Conservation (phyloP, 2,329 filamentous ascomycete genomes). For the Eurotiales sp. region DNA sequence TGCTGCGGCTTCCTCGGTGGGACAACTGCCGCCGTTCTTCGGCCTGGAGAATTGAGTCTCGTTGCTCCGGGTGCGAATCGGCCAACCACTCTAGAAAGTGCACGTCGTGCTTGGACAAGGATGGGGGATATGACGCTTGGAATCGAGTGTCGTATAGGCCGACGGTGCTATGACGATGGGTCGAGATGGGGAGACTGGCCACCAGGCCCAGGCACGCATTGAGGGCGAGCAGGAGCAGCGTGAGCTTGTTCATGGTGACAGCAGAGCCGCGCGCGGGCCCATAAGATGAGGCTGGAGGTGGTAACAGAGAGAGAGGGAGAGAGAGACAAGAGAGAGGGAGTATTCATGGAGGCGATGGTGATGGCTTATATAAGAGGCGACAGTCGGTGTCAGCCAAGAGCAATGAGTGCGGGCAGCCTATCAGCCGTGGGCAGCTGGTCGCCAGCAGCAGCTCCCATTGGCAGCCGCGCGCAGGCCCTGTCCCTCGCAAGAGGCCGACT, state of each 20-base stretch:
- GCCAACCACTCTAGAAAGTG: conserved; percentile 4
- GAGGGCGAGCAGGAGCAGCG: background rate
- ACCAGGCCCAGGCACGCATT: conserved; percentile 1
- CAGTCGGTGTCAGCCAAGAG: background rate
- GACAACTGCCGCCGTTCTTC: background rate
- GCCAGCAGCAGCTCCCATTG: background rate
- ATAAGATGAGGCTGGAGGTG: background rate
- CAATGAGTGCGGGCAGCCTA: background rate
- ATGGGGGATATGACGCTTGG: background rate
- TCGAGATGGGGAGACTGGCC: conserved; percentile 1
- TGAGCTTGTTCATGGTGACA: background rate
- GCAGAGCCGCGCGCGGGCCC: too few species aligned
- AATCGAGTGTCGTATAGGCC: background rate
- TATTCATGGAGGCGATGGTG: background rate
- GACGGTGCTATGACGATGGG: background rate
- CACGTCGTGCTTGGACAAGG: background rate
- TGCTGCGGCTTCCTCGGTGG: background rate
- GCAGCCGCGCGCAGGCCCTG: background rate
- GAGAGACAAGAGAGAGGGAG: background rate
- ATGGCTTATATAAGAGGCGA: background rate
- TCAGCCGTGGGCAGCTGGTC: conserved; percentile 1
- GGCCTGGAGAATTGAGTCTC: background rate
- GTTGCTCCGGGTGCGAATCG: background rate
- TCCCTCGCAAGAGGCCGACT: too few species aligned
- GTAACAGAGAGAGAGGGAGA: background rate